phyloP scores from a whole-genome alignment of 1,284 basidiomycete species.

The Thecaphora thlaspeos region DNA sequence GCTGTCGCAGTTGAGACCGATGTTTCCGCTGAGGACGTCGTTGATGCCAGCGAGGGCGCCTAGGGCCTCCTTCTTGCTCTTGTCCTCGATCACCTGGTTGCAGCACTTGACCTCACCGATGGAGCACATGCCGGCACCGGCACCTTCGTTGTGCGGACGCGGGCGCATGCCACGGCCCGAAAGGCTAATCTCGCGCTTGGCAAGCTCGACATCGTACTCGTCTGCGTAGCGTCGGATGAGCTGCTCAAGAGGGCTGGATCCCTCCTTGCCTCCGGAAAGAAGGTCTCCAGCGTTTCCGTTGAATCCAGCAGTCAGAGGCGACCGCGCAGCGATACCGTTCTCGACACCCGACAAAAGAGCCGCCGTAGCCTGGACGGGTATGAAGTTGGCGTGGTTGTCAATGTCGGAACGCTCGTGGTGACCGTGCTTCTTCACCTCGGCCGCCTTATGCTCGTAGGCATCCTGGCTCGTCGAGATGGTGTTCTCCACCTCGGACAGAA shows the following conservation, averaged over 20 bases:
- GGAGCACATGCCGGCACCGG: slow-evolving; percentile 25
- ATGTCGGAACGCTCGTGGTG: slow-evolving; percentile 7
- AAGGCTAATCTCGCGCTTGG: slow-evolving; percentile 20
- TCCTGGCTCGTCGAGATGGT: background rate
- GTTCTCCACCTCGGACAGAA: slow-evolving; percentile 21
- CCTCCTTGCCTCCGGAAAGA: slow-evolving; percentile 18
- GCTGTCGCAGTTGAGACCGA: slow-evolving; percentile 40
- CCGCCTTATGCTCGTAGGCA: background rate
- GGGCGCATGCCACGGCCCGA: slow-evolving; percentile 31
- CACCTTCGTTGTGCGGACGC: slow-evolving; percentile 21
- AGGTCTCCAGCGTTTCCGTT: slow-evolving; percentile 24
- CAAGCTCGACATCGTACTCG: slow-evolving; percentile 27
- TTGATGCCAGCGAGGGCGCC: slow-evolving; percentile 36
- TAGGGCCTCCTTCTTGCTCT: slow-evolving; percentile 38
- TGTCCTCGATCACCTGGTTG: slow-evolving; percentile 33
- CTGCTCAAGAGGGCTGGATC: slow-evolving; percentile 21
- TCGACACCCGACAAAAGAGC: slow-evolving; percentile 10
- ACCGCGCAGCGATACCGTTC: slow-evolving; percentile 15
- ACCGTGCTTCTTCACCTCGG: background rate
- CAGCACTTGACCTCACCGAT: slow-evolving; percentile 37
- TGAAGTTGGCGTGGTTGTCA: slow-evolving; percentile 13
- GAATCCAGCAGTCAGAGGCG: slow-evolving; percentile 14
- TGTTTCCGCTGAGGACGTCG: slow-evolving; percentile 19
- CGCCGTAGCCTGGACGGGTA: slow-evolving; percentile 14
- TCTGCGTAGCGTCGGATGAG: slow-evolving; percentile 18